Conservation (phyloP, 257 asterid genomes). For the Gentiana straminea region DNA sequence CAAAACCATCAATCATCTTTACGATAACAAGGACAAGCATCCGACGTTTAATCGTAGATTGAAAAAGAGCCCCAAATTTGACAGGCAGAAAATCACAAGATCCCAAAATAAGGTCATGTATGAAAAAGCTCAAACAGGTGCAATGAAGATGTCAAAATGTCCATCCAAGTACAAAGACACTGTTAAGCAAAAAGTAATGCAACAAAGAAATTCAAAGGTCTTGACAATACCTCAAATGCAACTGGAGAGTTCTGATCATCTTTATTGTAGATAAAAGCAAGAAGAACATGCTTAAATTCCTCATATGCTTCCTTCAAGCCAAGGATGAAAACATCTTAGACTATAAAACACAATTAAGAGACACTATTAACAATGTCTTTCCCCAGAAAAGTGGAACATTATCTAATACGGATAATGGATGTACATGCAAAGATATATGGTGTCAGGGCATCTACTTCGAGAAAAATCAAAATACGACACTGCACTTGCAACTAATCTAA, state of each 20-base stretch:
- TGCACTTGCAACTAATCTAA: no score
- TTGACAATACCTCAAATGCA: conserved; percentile 54
- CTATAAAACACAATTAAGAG: conserved; percentile 3
- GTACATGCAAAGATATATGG: background rate
- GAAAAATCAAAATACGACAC: no score
- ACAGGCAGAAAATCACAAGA: background rate
- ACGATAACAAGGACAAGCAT: no score
- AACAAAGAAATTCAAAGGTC: background rate
- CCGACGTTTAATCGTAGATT: no score
- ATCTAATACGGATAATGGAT: background rate
- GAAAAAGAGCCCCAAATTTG: no score
- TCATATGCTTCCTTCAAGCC: conserved; percentile 88
- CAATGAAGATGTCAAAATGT: no score
- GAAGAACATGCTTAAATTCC: conserved; percentile 91
- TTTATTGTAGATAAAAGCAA: conserved; percentile 77
- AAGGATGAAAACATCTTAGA: conserved; percentile 20
- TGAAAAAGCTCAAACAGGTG: no score
- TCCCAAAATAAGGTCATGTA: background rate
- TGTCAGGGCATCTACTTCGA: no score
- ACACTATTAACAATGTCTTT: conserved; percentile 1
- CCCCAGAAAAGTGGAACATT: background rate
- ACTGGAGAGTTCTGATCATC: conserved; percentile 89
- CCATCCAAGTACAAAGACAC: no score
- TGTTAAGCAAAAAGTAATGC: background rate
- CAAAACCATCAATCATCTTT: no score